Evolutionary conservation across 2,329 filamentous ascomycete species (phyloP).

Genomic region (Colletotrichum sp.): DNA sequence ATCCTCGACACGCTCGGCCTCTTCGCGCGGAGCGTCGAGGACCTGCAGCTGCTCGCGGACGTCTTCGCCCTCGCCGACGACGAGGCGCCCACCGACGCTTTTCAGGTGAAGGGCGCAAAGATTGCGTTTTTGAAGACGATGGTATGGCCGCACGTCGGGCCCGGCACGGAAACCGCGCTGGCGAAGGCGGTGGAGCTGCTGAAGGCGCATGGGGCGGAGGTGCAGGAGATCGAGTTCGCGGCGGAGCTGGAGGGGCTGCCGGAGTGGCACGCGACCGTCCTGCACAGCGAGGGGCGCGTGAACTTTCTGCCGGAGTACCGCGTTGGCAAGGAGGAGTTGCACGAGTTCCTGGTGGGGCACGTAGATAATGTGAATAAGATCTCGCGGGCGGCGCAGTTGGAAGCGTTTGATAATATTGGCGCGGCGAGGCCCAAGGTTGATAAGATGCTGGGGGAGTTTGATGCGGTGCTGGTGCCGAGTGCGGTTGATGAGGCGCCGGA

Average conservation of each 20-base stretch:
- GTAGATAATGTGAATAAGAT: slow-evolving; percentile 53
- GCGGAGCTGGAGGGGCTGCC: slow-evolving; percentile 51
- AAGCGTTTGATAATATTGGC: slow-evolving; percentile 58
- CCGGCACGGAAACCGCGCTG: slow-evolving; percentile 48
- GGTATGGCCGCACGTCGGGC: slow-evolving; percentile 53
- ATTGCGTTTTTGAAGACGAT: slow-evolving; percentile 61
- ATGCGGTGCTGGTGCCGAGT: slow-evolving; percentile 61
- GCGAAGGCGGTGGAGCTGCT: slow-evolving; percentile 44
- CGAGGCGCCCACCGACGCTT: slow-evolving; percentile 29
- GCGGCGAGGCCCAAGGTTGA: slow-evolving; percentile 57
- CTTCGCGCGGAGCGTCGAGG: slow-evolving; percentile 61
- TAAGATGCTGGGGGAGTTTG: slow-evolving; percentile 50
- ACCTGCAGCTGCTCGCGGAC: slow-evolving; percentile 61
- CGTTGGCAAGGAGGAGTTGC: slow-evolving; percentile 50
- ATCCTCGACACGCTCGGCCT: slow-evolving; percentile 68
- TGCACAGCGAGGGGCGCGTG: slow-evolving; percentile 56
- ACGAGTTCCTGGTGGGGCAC: slow-evolving; percentile 47
- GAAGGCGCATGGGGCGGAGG: slow-evolving; percentile 50
- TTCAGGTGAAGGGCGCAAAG: slow-evolving; percentile 49
- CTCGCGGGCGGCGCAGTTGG: slow-evolving; percentile 51
- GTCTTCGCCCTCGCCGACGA: slow-evolving; percentile 62
- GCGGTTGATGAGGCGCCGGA: slow-evolving; percentile 61
- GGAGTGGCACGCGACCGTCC: slow-evolving; percentile 56
- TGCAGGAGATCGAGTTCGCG: slow-evolving; percentile 62
- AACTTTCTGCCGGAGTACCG: slow-evolving; percentile 61